Percentiles rank a stretch among this genome's conserved stretches.
phyloP scores from a whole-genome alignment of 495 filamentous ascomycete genomes.

The Letharia lupina region DNA sequence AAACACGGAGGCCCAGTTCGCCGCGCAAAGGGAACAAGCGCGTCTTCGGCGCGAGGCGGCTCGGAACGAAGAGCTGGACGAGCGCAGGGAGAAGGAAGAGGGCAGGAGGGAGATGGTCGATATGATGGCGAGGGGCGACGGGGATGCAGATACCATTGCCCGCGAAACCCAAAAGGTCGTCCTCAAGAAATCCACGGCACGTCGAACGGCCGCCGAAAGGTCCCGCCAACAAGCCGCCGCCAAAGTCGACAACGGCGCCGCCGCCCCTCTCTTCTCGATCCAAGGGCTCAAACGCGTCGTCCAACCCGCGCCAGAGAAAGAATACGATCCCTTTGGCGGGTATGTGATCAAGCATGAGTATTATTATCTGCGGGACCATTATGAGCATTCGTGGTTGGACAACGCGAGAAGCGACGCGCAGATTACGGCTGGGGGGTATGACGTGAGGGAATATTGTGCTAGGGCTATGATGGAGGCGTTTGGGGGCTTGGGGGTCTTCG shows the following conservation, averaged over 20 bases:
- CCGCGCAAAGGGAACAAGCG: conserved; percentile 62
- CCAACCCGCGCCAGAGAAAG: conserved; percentile 54
- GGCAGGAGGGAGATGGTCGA: conserved; percentile 51
- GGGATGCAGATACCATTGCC: conserved; percentile 42
- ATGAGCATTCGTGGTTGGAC: conserved; percentile 58
- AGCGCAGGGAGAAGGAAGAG: conserved; percentile 50
- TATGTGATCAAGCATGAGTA: conserved; percentile 57
- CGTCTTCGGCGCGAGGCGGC: conserved; percentile 46
- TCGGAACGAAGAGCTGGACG: conserved; percentile 55
- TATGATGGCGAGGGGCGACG: conserved; percentile 39
- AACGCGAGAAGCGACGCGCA: conserved; percentile 45
- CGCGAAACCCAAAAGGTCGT: conserved; percentile 53
- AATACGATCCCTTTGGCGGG: conserved; percentile 85
- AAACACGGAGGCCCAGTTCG: conserved; percentile 48
- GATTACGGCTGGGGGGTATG: conserved; percentile 74
- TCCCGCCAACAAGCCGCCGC: conserved; percentile 35
- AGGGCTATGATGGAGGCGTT: conserved; percentile 83
- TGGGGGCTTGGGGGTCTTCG: conserved; percentile 73
- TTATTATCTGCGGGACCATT: conserved; percentile 58
- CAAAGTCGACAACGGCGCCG: conserved; percentile 28
- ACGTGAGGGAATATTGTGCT: conserved; percentile 68
- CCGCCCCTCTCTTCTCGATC: conserved; percentile 43
- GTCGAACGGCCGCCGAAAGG: conserved; percentile 42
- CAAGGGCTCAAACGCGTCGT: conserved; percentile 65
- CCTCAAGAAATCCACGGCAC: conserved; percentile 57